These are phyloP conservation scores for Ganoderma resinaceum DNA, from an alignment of 1,284 basidiomycete species.

Conservation along the genomic window DNA sequence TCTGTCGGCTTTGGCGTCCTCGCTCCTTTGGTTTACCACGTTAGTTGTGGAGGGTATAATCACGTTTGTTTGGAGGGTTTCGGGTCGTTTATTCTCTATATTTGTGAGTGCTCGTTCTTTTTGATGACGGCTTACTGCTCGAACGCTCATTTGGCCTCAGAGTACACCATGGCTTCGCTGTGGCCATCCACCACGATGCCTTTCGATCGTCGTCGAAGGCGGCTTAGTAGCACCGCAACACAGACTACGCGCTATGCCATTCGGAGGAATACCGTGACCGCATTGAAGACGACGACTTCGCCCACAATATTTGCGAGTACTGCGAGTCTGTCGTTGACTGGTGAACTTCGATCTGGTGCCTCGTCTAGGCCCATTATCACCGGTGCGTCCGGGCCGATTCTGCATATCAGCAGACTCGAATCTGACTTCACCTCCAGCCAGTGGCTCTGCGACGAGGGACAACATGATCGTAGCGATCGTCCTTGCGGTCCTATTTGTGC, in stretches of 20 bases:
- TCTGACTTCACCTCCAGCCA: not conserved
- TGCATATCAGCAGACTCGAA: not conserved
- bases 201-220: not conserved
- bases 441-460: not conserved
- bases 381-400: not conserved
- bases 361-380: too few relatives aligned
- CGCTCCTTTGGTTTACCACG: not conserved
- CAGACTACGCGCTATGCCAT: not conserved
- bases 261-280: not conserved
- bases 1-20: not conserved
- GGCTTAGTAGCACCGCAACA: not conserved
- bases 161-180: not conserved
- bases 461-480: slow-evolving; percentile 20
- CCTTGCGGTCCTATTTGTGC: slow-evolving; percentile 6
- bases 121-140: not conserved
- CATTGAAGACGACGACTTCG: not conserved
- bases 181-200: not conserved
- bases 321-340: not conserved
- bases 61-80: not conserved
- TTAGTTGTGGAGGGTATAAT: not conserved
- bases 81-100: not conserved
- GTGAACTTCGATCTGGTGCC: too few relatives aligned
- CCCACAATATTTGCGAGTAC: not conserved
- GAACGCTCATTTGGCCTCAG: not conserved
- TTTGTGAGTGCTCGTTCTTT: not conserved